Evolutionary conservation across 202 grass and related monocot species (phyloP).

Genomic region (Dendrocalamus latiflorus): DNA sequence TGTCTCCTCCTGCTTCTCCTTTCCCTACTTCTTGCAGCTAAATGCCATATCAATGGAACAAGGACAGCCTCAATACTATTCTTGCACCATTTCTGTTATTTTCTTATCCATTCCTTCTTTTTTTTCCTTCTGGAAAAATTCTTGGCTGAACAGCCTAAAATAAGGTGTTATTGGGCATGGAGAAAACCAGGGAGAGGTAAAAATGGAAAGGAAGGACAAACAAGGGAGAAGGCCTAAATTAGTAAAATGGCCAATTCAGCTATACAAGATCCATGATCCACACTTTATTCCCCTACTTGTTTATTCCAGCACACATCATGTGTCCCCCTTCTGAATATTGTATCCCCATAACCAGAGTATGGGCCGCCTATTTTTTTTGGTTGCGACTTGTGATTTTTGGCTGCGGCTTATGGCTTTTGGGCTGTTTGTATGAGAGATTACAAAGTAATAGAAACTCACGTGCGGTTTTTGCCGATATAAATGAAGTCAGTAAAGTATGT

Average conservation of each 20-base stretch:
- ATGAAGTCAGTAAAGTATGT: no score
- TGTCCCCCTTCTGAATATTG: not conserved
- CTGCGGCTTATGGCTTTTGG: no score
- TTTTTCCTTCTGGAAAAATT: not conserved
- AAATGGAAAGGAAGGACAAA: not conserved
- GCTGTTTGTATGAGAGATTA: no score
- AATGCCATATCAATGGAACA: constrained; percentile 28
- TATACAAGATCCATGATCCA: not conserved
- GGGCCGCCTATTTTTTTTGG: no score
- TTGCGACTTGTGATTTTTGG: no score
- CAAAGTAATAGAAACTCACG: no score
- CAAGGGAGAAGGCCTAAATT: not conserved
- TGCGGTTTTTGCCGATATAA: no score
- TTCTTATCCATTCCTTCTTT: not conserved
- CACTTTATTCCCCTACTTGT: not conserved
- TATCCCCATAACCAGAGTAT: not conserved
- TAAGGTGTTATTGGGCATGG: constrained; percentile 5
- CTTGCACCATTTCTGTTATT: constrained; percentile 24
- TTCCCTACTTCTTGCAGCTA: not conserved
- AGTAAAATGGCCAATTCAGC: constrained; percentile 17
- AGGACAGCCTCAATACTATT: constrained; percentile 48
- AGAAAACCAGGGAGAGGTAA: not conserved
- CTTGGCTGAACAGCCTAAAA: constrained; percentile 13
- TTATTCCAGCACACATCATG: constrained; percentile 4
- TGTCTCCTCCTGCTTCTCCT: not conserved